Evolutionary conservation across 441 rosid genomes (phyloP), one percentile per base, ranked within the genome.

Genomic region (Dalechampia spathulata): DNA sequence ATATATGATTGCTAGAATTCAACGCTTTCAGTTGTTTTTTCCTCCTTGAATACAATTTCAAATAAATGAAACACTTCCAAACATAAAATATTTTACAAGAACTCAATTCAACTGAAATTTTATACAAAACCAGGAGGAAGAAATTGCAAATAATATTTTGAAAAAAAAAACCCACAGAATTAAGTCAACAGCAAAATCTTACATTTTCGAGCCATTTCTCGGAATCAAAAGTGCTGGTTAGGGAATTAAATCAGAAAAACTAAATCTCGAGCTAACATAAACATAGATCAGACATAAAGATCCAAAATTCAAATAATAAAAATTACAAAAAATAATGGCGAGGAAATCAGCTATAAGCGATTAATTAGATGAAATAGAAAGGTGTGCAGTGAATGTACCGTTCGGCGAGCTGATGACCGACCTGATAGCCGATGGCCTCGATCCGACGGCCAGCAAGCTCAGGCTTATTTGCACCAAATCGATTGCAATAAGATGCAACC

Each of bases 321-420:
- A 30, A 30, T 30, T 8, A n/a, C n/a, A n/a, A n/a, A n/a, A n/a
- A n/a, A n/a, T n/a, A n/a, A n/a, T n/a, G n/a, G n/a, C n/a, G n/a
- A n/a, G n/a, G n/a, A n/a, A n/a, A n/a, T n/a, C n/a, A n/a, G n/a
- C n/a, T n/a, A 30, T 30, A 8, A 30, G 34, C 5, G 5, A 30
- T 30, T 30, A 30, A 30, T 3, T 3, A 30, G 8, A 30, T 8
- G 8, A 30, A 3, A 30, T 30, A 8, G 8, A 16, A 32, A 32
- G 41, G 13, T 37, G 5, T 9, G 13, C 30, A 0, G 44, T 1
- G 4, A n/a, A 30, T 2, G 49, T 65, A 78, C 96, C 96, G 83
- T 74, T 86, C 99, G 54, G 96, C 87, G 76, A 92, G 97, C 87
- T 92, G 99, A 66, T 87, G 94, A 56, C 99, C 97, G 70, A 92